Conservation (phyloP, 1,139 yeast genomes). For the Eremothecium sinecaudum region DNA sequence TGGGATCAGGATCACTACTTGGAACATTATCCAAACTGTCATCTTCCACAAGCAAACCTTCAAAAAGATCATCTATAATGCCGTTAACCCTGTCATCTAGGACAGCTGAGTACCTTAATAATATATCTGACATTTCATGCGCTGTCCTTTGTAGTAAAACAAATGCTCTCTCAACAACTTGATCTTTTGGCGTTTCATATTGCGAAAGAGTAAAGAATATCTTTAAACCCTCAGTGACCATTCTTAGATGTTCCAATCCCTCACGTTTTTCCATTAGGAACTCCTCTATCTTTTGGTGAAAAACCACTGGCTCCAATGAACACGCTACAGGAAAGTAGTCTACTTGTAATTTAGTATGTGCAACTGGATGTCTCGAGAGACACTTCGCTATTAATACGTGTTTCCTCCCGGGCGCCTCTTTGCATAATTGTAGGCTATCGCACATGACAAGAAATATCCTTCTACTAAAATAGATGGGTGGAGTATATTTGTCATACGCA, state of each 20-base stretch:
- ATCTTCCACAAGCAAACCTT: constrained; percentile 3
- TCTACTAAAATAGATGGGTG: constrained; percentile 21
- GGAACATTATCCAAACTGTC: constrained; percentile 1
- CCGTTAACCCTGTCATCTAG: constrained; percentile 22
- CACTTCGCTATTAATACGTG: constrained; percentile 19
- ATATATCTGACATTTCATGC: constrained; percentile 21
- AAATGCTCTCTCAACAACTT: constrained; percentile 16
- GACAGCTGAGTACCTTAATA: constrained; percentile 21
- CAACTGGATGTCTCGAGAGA: constrained; percentile 17
- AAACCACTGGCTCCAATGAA: constrained; percentile 18
- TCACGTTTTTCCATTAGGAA: constrained; percentile 10
- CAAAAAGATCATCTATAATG: constrained; percentile 14
- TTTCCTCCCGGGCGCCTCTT: constrained; percentile 13
- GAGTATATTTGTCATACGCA: constrained; percentile 15
- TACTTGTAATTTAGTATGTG: constrained; percentile 21
- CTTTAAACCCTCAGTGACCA: constrained; percentile 29
- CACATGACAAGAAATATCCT: constrained; percentile 19
- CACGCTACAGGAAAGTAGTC: constrained; percentile 28
- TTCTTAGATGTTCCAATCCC: constrained; percentile 18
- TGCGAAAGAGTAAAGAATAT: constrained; percentile 24
- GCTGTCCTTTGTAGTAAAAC: constrained; percentile 22
- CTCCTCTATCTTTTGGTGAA: constrained; percentile 16
- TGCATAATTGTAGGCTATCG: constrained; percentile 10
- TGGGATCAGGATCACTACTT: background rate
- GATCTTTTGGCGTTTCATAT: constrained; percentile 15